phyloP scores from a whole-genome alignment of 192 early-diverging fungal genomes.

The Linnemannia elongata region DNA sequence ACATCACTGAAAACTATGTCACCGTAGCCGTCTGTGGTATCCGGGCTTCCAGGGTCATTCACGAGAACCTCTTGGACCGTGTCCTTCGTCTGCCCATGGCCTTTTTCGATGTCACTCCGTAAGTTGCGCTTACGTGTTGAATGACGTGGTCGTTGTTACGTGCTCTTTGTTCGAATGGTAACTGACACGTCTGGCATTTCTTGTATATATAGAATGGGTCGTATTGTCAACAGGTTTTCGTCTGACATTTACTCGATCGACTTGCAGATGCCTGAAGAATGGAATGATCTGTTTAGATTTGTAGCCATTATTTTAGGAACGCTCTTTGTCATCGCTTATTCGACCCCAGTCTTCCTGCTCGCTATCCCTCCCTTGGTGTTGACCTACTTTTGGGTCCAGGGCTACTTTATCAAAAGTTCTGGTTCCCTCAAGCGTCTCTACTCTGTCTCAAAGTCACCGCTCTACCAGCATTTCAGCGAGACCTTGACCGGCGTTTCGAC shows the following conservation, averaged over 20 bases:
- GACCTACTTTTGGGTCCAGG: slow-evolving; percentile 61
- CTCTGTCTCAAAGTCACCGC: slow-evolving; percentile 82
- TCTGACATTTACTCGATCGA: slow-evolving; percentile 89
- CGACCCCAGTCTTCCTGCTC: slow-evolving; percentile 62
- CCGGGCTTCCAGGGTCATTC: slow-evolving; percentile 53
- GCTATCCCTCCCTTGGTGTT: slow-evolving; percentile 63
- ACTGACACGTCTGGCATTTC: slow-evolving; percentile 60
- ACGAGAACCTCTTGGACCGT: slow-evolving; percentile 40
- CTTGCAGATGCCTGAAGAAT: slow-evolving; percentile 63
- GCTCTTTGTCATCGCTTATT: slow-evolving; percentile 57
- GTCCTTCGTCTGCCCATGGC: slow-evolving; percentile 69
- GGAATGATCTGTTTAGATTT: slow-evolving; percentile 57
- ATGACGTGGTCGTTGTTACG: neutral
- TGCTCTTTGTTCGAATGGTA: slow-evolving; percentile 67
- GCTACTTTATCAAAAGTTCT: slow-evolving; percentile 77
- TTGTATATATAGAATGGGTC: slow-evolving; percentile 74
- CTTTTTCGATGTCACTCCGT: slow-evolving; percentile 84
- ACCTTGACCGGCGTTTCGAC: slow-evolving; percentile 70
- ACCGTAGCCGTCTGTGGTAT: slow-evolving; percentile 43
- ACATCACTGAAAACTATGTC: slow-evolving; percentile 29
- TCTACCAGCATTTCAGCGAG: slow-evolving; percentile 82
- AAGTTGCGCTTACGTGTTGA: slow-evolving; percentile 22
- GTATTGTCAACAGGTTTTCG: slow-evolving; percentile 91
- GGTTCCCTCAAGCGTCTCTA: slow-evolving; percentile 88
- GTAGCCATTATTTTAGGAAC: slow-evolving; percentile 45